phyloP scores from a whole-genome alignment of 1,284 basidiomycete genomes.

The Ganoderma lingzhi region DNA sequence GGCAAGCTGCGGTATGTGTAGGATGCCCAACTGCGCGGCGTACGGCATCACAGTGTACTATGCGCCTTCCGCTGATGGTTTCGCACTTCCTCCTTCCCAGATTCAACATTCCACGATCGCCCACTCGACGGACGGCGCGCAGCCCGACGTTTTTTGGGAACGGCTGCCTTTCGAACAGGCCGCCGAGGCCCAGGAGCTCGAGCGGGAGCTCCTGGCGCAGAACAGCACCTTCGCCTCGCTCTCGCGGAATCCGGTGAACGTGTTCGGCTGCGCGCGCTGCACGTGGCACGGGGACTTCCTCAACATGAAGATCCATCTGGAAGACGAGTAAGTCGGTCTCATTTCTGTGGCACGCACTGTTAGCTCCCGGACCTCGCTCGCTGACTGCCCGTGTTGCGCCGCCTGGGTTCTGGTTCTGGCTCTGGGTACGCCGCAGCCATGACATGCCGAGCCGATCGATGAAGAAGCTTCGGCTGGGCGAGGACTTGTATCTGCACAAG shows the following conservation, averaged over 20 bases:
- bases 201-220: not conserved
- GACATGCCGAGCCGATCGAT: too few relatives aligned
- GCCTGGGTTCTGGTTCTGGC: not conserved
- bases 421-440: not conserved
- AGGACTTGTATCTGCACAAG: not conserved
- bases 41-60: too few relatives aligned
- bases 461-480: not conserved
- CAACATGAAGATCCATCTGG: not conserved
- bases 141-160: not conserved
- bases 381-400: not conserved
- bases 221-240: not conserved
- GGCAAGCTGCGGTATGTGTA: conserved; percentile 1
- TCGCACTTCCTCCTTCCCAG: not conserved
- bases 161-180: not conserved
- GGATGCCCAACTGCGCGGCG: not conserved
- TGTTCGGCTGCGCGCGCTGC: conserved; percentile 3
- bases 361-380: too few relatives aligned
- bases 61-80: not conserved
- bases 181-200: not conserved
- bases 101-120: not conserved
- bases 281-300: not conserved
- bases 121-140: not conserved
- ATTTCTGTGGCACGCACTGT: too few relatives aligned
- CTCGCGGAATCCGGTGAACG: not conserved
- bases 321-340: not conserved